Conservation (phyloP, 2,329 filamentous ascomycete genomes). For the Penicillium sp. region DNA sequence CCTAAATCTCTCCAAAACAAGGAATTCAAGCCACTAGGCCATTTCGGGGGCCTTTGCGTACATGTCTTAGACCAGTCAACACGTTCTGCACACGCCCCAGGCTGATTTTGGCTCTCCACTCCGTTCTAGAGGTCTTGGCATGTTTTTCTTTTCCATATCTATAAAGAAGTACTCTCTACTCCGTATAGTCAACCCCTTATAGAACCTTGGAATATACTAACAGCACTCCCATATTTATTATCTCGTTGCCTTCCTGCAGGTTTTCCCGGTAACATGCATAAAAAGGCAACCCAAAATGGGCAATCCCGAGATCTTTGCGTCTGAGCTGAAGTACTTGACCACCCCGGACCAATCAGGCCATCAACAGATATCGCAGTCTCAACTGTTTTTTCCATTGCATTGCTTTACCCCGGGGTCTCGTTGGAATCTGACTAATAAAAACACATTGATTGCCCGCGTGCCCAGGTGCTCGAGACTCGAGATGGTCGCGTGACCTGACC, state of each 20-base stretch:
- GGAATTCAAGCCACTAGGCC: background rate
- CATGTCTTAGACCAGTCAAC: constrained; percentile 7
- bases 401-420: background rate
- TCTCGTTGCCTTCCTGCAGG: background rate
- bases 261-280: background rate
- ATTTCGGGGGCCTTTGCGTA: background rate
- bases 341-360: constrained; percentile 1
- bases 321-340: background rate
- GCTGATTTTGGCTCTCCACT: constrained; percentile 5
- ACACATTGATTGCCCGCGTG: background rate
- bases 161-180: background rate
- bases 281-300: background rate
- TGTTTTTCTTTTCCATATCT: background rate
- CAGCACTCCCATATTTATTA: background rate
- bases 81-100: background rate
- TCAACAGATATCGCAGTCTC: background rate
- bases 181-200: no score
- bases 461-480: background rate
- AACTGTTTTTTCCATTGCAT: background rate
- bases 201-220: background rate
- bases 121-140: constrained; percentile 11
- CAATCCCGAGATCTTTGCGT: background rate
- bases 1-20: background rate
- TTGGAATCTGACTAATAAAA: background rate
- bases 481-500: constrained; percentile 1